Conservation (phyloP, 2,329 filamentous ascomycete species). For the Ilyonectria sp. region DNA sequence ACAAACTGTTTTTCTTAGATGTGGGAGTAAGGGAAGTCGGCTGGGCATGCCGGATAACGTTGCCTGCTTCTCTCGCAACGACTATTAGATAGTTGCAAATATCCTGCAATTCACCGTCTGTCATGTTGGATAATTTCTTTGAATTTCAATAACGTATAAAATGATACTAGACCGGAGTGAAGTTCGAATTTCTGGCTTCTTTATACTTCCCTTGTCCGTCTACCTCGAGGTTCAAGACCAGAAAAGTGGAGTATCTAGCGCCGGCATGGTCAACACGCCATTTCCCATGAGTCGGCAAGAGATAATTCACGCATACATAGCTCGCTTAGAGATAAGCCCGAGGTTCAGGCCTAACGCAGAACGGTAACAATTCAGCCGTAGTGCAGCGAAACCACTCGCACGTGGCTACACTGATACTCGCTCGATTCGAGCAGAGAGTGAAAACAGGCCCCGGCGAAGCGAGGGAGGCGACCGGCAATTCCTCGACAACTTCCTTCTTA, state of each 20-base stretch:
- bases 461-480: too few species aligned
- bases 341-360: not conserved
- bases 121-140: not conserved
- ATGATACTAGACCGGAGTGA: not conserved
- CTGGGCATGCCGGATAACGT: slow-evolving; percentile 68
- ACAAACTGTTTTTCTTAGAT: slow-evolving; percentile 74
- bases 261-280: not conserved
- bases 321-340: not conserved
- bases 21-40: slow-evolving; percentile 69
- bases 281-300: not conserved
- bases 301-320: not conserved
- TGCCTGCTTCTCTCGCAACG: slow-evolving; percentile 72
- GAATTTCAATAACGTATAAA: not conserved
- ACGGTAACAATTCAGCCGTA: too few species aligned
- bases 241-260: not conserved
- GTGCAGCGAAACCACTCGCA: not conserved
- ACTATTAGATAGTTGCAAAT: slow-evolving; percentile 56
- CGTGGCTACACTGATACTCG: not conserved
- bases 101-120: not conserved
- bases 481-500: not conserved
- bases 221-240: not conserved
- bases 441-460: not conserved
- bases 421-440: not conserved
- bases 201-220: not conserved
- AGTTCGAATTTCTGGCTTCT: not conserved